phyloP scores from a whole-genome alignment of 2,329 filamentous ascomycete species.

The Rutstroemia sp. region DNA sequence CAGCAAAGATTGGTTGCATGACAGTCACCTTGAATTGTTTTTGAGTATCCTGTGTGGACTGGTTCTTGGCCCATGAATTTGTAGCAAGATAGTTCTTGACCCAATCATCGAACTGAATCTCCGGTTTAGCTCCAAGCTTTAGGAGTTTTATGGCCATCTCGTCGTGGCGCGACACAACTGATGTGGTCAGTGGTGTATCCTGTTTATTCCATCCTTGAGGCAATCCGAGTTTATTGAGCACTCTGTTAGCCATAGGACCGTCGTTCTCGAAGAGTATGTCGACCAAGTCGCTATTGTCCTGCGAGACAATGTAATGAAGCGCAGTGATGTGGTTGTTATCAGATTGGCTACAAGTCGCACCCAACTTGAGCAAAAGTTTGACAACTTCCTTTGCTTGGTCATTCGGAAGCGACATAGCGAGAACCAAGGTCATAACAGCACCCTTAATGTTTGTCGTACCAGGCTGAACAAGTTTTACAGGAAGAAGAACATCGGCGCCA shows the following conservation, averaged over 20 bases:
- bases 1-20: slow-evolving; percentile 61
- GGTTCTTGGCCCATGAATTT: slow-evolving; percentile 30
- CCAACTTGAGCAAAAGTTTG: slow-evolving; percentile 56
- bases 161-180: slow-evolving; percentile 46
- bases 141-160: slow-evolving; percentile 53
- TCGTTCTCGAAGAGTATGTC: slow-evolving; percentile 49
- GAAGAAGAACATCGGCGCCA: slow-evolving; percentile 69
- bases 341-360: slow-evolving; percentile 66
- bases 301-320: slow-evolving; percentile 56
- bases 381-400: slow-evolving; percentile 60
- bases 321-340: slow-evolving; percentile 58
- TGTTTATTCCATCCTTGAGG: slow-evolving; percentile 29
- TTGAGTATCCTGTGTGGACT: slow-evolving; percentile 41
- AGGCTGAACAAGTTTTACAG: slow-evolving; percentile 48
- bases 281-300: slow-evolving; percentile 40
- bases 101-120: slow-evolving; percentile 58
- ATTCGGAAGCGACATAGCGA: slow-evolving; percentile 57
- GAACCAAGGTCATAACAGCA: slow-evolving; percentile 61
- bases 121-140: slow-evolving; percentile 50
- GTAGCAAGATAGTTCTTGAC: slow-evolving; percentile 46
- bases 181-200: slow-evolving; percentile 48
- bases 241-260: slow-evolving; percentile 50
- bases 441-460: slow-evolving; percentile 36
- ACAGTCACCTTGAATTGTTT: slow-evolving; percentile 38
- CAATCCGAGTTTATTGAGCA: slow-evolving; percentile 58